Evolutionary conservation across 2,329 filamentous ascomycete species (phyloP).

Genomic region (Ophiostoma novo-ulmi): DNA sequence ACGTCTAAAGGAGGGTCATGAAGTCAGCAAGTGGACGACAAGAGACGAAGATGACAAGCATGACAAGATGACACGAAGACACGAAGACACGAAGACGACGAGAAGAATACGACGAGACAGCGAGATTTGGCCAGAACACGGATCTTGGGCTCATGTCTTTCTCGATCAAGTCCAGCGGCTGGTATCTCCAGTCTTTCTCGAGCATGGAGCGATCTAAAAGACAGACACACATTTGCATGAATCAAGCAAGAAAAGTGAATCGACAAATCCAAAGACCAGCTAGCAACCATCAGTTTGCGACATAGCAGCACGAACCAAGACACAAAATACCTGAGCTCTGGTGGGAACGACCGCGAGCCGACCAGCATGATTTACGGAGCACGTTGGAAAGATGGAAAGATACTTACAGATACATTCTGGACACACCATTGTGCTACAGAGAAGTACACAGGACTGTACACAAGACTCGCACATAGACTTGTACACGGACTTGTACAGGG

Average conservation of each 20-base stretch:
- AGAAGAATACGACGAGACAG: no score
- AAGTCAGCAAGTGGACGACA: not conserved
- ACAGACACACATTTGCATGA: not conserved
- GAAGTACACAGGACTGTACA: not conserved
- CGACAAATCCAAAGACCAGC: not conserved
- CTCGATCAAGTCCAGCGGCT: no score
- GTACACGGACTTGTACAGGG: not conserved
- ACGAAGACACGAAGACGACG: not conserved
- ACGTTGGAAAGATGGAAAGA: not conserved
- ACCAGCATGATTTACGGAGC: slow-evolving; percentile 6
- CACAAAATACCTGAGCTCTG: not conserved
- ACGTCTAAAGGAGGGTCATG: not conserved
- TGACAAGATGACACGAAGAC: not conserved
- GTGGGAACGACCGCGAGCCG: slow-evolving; percentile 14
- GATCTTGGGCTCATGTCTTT: no score
- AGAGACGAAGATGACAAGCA: not conserved
- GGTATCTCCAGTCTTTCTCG: no score
- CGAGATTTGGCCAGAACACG: no score
- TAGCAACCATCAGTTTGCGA: not conserved
- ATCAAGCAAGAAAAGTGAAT: not conserved
- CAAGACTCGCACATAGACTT: not conserved
- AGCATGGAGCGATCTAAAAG: no score
- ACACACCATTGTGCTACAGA: not conserved
- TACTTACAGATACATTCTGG: not conserved
- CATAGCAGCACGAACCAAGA: not conserved